Evolutionary conservation across 2,329 filamentous ascomycete genomes (phyloP), one percentile per base, ranked within the genome.

Genomic region (Xylariales sp.): DNA sequence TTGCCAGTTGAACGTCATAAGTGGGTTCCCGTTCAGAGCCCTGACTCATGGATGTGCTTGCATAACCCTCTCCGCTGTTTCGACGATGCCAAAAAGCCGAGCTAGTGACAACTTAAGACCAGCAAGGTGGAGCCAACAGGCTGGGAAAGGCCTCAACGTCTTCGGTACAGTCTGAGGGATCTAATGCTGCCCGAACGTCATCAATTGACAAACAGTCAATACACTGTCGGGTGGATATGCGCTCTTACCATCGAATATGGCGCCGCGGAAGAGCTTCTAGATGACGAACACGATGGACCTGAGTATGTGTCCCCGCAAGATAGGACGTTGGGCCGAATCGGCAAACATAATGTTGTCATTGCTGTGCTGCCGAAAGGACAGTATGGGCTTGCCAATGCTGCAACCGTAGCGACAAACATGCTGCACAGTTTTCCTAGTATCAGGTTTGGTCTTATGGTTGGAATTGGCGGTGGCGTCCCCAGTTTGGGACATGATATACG

Each of bases 141-240:
- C n/a, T n/a, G n/a, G n/a, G n/a, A n/a, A n/a, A n/a, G n/a, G n/a
- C n/a, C n/a, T n/a, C n/a, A n/a, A n/a, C n/a, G n/a, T n/a, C n/a
- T n/a, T n/a, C n/a, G n/a, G n/a, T n/a, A n/a, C n/a, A n/a, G n/a
- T n/a, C n/a, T n/a, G n/a, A n/a, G n/a, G n/a, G n/a, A n/a, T n/a
- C n/a, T n/a, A n/a, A n/a, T n/a, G n/a, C n/a, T n/a, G n/a, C n/a
- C n/a, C n/a, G n/a, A n/a, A n/a, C n/a, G n/a, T n/a, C n/a, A n/a
- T n/a, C n/a, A n/a, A n/a, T n/a, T n/a, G n/a, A n/a, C n/a, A n/a
- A n/a, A n/a, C n/a, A n/a, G n/a, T n/a, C n/a, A n/a, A n/a, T 69
- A 69, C 38, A 64, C 53, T 0, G 56, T 70, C 7, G 66, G 63
- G 13, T 69, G 64, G 64, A 66, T 72, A 6, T 69, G 62, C 39